Evolutionary conservation across 495 filamentous ascomycete species (phyloP).

Genomic region (Neurospora sp.): DNA sequence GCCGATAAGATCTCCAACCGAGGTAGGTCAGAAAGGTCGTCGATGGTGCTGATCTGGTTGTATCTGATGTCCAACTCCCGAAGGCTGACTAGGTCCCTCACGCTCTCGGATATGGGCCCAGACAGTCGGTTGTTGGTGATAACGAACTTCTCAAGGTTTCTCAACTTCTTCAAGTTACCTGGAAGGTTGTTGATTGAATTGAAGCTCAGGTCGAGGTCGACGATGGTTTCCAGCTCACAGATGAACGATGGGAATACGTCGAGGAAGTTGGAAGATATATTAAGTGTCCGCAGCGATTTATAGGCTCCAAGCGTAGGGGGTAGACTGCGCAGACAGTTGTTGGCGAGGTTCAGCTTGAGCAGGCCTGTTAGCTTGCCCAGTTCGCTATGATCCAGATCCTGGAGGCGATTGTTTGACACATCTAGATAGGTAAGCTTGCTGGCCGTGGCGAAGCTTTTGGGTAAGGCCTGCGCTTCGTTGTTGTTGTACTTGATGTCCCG

Average conservation of each 20-base stretch:
- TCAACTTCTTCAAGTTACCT: conserved; percentile 63
- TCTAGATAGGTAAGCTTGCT: conserved; percentile 78
- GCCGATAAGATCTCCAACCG: conserved; percentile 75
- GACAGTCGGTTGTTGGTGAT: conserved; percentile 88
- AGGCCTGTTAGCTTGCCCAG: conserved; percentile 54
- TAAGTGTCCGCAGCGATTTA: conserved; percentile 64
- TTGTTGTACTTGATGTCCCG: conserved; percentile 90
- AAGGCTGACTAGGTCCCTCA: conserved; percentile 61
- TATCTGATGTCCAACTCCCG: conserved; percentile 91
- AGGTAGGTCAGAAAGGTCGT: conserved; percentile 71
- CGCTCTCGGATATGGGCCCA: conserved; percentile 58
- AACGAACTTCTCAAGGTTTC: conserved; percentile 74
- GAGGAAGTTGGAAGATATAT: conserved; percentile 86
- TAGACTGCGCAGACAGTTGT: conserved; percentile 71
- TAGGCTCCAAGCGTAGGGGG: conserved; percentile 76
- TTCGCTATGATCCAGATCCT: conserved; percentile 73
- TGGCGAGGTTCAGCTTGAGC: conserved; percentile 82
- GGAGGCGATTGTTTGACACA: conserved; percentile 85
- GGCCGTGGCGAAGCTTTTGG: conserved; percentile 73
- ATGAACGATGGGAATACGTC: conserved; percentile 75
- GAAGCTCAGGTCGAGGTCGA: conserved; percentile 95
- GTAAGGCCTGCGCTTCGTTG: conserved; percentile 83
- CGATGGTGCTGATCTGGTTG: conserved; percentile 77
- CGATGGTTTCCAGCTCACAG: conserved; percentile 67
- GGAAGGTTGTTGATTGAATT: conserved; percentile 74